phyloP scores from a whole-genome alignment of 768 basidiomycete species.

The Termitomyces heimii region DNA sequence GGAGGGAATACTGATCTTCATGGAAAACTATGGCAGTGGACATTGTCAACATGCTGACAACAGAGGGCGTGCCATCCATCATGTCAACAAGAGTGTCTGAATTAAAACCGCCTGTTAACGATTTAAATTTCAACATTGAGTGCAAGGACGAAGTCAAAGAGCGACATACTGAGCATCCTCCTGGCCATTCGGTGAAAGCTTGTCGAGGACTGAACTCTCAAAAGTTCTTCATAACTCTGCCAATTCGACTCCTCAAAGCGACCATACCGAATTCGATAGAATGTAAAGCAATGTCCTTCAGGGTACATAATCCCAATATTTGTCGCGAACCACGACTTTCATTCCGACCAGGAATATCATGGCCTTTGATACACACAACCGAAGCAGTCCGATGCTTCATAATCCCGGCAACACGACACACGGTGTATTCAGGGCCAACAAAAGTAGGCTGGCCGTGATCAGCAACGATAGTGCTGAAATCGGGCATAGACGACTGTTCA shows the following conservation, averaged over 20 bases:
- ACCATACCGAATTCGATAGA: not conserved
- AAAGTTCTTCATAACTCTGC: not conserved
- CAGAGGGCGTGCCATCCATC: not conserved
- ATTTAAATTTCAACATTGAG: not conserved
- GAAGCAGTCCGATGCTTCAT: slow-evolving; percentile 1
- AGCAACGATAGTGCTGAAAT: not conserved
- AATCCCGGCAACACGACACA: not conserved
- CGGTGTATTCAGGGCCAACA: not conserved
- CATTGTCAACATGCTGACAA: not conserved
- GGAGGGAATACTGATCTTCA: not conserved
- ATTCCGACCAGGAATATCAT: not conserved
- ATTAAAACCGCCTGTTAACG: not conserved
- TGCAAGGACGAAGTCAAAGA: not conserved
- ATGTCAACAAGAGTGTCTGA: not conserved
- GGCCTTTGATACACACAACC: slow-evolving; percentile 2
- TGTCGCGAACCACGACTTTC: not conserved
- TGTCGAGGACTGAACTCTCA: not conserved
- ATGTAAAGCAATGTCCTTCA: not conserved
- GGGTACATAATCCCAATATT: not conserved
- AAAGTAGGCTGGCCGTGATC: not conserved
- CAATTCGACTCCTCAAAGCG: not conserved
- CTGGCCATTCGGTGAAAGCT: not conserved
- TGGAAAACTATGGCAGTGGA: not conserved
- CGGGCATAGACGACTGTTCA: slow-evolving; percentile 1
- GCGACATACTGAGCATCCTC: slow-evolving; percentile 3